These are phyloP conservation scores for Striga asiatica DNA, from an alignment of 257 asterid genomes.

Conservation along the genomic window DNA sequence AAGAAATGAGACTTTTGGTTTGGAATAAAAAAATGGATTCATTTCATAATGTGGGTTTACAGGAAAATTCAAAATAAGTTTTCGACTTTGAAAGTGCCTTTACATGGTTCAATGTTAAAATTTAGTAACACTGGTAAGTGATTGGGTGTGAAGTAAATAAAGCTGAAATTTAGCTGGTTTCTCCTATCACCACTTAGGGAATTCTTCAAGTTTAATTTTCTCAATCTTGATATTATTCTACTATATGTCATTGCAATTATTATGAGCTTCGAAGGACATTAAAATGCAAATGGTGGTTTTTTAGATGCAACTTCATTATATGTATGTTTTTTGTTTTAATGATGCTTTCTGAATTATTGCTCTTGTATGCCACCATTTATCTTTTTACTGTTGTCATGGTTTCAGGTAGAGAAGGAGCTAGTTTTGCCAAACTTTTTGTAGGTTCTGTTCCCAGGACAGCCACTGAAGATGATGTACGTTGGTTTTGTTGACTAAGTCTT, in stretches of 20 bases:
- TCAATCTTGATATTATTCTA: too few species aligned
- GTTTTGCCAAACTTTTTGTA: conserved; percentile 75
- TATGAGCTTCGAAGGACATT: not conserved
- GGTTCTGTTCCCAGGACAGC: conserved; percentile 92
- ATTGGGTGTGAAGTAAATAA: too few species aligned
- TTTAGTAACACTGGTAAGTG: too few species aligned
- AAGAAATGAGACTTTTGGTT: too few species aligned
- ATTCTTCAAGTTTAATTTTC: too few species aligned
- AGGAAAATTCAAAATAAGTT: too few species aligned
- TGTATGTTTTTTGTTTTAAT: not conserved
- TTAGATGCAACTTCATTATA: not conserved
- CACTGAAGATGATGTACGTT: conserved; percentile 80
- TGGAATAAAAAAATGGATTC: too few species aligned
- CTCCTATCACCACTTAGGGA: too few species aligned
- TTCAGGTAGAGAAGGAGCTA: conserved; percentile 54
- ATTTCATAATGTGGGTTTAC: too few species aligned
- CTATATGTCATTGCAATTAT: not conserved
- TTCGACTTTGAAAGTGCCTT: too few species aligned
- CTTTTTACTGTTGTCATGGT: conserved; percentile 7
- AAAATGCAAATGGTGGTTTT: not conserved
- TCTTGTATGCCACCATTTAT: not conserved
- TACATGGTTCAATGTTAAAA: too few species aligned
- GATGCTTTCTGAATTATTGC: not conserved
- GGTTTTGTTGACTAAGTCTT: not conserved
- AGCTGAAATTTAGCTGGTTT: too few species aligned